phyloP scores from a whole-genome alignment of 2,329 filamentous ascomycete genomes.

The Aspergillus udagawae region DNA sequence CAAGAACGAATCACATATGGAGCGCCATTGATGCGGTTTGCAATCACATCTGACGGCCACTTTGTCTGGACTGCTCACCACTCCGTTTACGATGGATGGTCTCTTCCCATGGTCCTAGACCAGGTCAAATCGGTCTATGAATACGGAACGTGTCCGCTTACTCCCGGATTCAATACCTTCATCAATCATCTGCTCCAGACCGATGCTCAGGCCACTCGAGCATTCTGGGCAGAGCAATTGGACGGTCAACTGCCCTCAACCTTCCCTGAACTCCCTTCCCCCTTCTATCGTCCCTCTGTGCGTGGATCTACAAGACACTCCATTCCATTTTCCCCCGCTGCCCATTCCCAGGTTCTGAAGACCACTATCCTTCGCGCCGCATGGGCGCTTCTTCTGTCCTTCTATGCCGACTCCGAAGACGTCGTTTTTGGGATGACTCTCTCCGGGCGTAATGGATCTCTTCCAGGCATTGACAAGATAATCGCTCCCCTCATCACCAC shows the following conservation, averaged over 20 bases:
- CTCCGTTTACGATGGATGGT: conserved; percentile 43
- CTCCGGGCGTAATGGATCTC: conserved; percentile 5
- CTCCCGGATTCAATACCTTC: not conserved
- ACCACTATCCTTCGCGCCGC: conserved; percentile 13
- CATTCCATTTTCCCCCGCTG: not conserved
- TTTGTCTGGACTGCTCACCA: conserved; percentile 44
- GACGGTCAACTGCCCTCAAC: not conserved
- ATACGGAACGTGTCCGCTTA: not conserved
- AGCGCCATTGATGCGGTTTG: conserved; percentile 8
- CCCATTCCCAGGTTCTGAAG: not conserved
- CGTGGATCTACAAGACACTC: not conserved
- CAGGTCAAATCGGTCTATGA: conserved; percentile 7
- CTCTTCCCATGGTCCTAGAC: conserved; percentile 18
- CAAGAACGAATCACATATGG: conserved; percentile 5
- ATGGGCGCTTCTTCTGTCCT: conserved; percentile 6
- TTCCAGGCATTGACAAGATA: conserved; percentile 4
- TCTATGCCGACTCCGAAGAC: conserved; percentile 6
- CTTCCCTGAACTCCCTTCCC: conserved; percentile 7
- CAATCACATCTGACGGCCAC: conserved; percentile 13
- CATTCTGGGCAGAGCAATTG: conserved; percentile 10
- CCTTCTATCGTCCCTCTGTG: conserved; percentile 9
- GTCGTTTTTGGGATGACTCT: conserved; percentile 9
- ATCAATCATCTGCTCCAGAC: not conserved
- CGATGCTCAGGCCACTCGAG: not conserved
- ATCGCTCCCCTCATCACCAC: conserved; percentile 9